Percentiles rank a stretch among this genome's conserved stretches.
Conservation (phyloP, 2,329 filamentous ascomycete species). For the Penicillium sp. region DNA sequence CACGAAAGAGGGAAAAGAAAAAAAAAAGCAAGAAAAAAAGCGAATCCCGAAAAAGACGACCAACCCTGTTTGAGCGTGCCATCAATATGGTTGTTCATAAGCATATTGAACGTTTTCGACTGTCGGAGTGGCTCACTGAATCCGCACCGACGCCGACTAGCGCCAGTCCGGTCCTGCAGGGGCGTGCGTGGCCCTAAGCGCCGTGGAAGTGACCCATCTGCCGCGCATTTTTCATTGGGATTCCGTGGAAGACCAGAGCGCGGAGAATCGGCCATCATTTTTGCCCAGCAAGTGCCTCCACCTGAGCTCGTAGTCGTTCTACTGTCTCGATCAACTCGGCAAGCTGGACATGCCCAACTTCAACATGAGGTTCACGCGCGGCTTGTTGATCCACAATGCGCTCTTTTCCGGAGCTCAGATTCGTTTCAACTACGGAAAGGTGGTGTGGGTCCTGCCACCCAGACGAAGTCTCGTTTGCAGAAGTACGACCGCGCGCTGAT, state of each 20-base stretch:
- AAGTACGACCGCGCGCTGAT: slow-evolving; percentile 20
- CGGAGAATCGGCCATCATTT: background rate
- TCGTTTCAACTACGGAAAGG: slow-evolving; percentile 25
- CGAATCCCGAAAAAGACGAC: slow-evolving; percentile 3
- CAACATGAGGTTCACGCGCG: slow-evolving; percentile 25
- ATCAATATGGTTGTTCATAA: slow-evolving; percentile 10
- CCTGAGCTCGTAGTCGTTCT: slow-evolving; percentile 37
- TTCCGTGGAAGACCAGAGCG: background rate
- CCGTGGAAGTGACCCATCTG: slow-evolving; percentile 12
- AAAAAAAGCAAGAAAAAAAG: background rate
- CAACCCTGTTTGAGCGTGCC: slow-evolving; percentile 2
- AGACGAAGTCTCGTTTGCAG: slow-evolving; percentile 24
- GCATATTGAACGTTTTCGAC: slow-evolving; percentile 11
- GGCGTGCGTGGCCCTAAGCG: slow-evolving; percentile 25
- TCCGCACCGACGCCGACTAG: slow-evolving; percentile 11
- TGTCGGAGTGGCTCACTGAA: slow-evolving; percentile 13
- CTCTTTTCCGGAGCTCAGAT: slow-evolving; percentile 22
- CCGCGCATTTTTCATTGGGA: slow-evolving; percentile 4
- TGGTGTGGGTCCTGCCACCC: slow-evolving; percentile 28
- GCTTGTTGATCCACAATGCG: slow-evolving; percentile 25
- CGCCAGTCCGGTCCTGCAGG: slow-evolving; percentile 8
- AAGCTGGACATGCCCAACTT: slow-evolving; percentile 27
- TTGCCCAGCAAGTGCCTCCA: slow-evolving; percentile 34
- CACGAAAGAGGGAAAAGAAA: background rate
- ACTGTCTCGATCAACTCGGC: slow-evolving; percentile 37